These are phyloP conservation scores for Gypsophila paniculata DNA, from an alignment of 179 eudicot genomes.

Conservation along the genomic window DNA sequence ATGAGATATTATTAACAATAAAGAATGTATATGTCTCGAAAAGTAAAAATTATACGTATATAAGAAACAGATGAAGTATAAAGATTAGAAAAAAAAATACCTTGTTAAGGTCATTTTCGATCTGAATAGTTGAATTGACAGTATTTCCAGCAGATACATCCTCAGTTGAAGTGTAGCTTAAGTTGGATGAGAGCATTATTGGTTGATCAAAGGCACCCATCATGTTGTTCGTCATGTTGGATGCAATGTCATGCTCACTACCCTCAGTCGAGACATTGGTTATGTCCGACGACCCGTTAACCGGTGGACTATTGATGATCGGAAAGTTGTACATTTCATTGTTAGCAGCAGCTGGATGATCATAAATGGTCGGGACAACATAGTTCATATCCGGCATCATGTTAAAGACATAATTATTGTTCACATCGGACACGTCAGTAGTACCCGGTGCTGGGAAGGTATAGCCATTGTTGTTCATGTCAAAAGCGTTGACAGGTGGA, in stretches of 20 bases:
- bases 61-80: too few relatives aligned
- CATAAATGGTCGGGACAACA: too few relatives aligned
- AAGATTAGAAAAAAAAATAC: conserved; percentile 11
- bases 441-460: too few relatives aligned
- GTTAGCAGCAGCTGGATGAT: too few relatives aligned
- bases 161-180: not conserved
- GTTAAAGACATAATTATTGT: not conserved
- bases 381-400: too few relatives aligned
- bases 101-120: not conserved
- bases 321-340: too few relatives aligned
- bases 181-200: not conserved
- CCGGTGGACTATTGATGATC: not conserved
- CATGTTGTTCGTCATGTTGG: not conserved
- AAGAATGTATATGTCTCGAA: too few relatives aligned
- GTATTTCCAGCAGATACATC: not conserved
- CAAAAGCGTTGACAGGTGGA: not conserved
- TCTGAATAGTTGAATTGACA: not conserved
- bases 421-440: not conserved
- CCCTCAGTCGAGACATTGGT: not conserved
- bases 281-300: not conserved
- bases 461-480: not conserved
- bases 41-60: too few relatives aligned
- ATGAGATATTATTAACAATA: too few relatives aligned
- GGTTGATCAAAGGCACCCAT: not conserved
- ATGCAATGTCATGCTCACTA: not conserved